Evolutionary conservation across 257 asterid genomes (phyloP), one percentile per base, ranked within the genome.

Genomic region (Solanum okadae): DNA sequence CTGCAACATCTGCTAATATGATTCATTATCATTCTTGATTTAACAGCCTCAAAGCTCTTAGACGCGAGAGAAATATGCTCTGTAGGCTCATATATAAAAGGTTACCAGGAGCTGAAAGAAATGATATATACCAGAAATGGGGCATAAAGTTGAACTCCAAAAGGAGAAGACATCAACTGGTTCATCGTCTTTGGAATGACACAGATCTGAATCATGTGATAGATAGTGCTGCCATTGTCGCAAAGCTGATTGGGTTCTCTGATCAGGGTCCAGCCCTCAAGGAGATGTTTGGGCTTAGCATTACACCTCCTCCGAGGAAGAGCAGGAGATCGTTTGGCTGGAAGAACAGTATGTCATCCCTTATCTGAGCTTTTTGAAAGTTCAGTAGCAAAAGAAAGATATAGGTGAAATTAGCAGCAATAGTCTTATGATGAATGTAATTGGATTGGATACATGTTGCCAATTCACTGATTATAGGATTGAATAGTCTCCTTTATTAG

Each of bases 271-370:
- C 86, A 23, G 91, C 93, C 56, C 90, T 87, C 20, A 93, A 91
- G 91, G 95, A 93, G 92, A 91, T 91, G 93, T 91, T 91, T 89
- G 95, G 95, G 59, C 93, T 93, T 72, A 93, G 93, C 89, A 91
- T 93, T 92, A 86, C 93, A 31, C 95, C 92, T 22, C 95, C 92
- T 16, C 87, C 91, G 7, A 85, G 91, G 85, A 33, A 35, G 29
- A 89, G 79, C 78, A 87, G 93, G 76, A 88, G 91, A 89, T 91
- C 92, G 10, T 93, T 90, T 88, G 91, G 93, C 88, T 91, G 95
- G 95, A 93, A 92, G 65, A 89, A 87, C 84, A 83, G 90, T 78
- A 87, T 84, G 92, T 78, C 89, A 18, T 87, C 93, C 84, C 88
- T 91, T 63, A 22, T 89, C 42, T 92, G 88, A 92, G 90, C 35